Evolutionary conservation across 108 stramenopile species (phyloP), one percentile per base, ranked within the genome.

Genomic region (Pseudonitzschia pungens): DNA sequence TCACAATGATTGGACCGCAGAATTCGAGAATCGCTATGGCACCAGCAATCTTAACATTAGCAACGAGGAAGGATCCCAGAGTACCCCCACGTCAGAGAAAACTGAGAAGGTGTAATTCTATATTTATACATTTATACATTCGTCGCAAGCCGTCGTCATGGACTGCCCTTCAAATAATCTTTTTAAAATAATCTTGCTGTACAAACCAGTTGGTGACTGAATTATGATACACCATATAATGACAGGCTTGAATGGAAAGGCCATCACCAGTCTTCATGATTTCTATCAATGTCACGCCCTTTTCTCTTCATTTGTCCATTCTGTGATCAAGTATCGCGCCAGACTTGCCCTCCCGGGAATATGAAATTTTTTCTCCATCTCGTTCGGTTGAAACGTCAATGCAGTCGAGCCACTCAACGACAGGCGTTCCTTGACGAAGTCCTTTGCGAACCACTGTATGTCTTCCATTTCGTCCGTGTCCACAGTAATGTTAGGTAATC

Each of bases 391-490:
- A 45, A 40, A 77, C 8, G 44, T 36, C 43, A 77, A 43, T 36
- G 76, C 76, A 5, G 76, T 64, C 6, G 68, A 70, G 4, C 76
- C 70, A 9, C 62, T 70, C 66, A 48, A 26, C 22, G n/a, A 24
- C 26, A 76, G 29, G 14, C 76, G 42, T 42, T 71, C 45, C 22
- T 42, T 27, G 20, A 77, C 70, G 36, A 69, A 77, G 29, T 71
- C 70, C 48, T 62, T 57, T 27, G 24, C 45, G 36, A 77, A 77
- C 76, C 76, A 77, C 8, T 27, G 54, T 4, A 71, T 69, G 65
- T 77, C 76, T 65, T 77, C 70, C 70, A 77, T 65, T 77, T 77
- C 76, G 15, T 40, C 14, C 7, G 42, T 53, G 50, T 77, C 76
- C n/a, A 77, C 41, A 27, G 26, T 0, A 12, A 77, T 77, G 0